Base-by-base conservation (phyloP, 805 yeast species). In the Candida sonorensis region DNA sequence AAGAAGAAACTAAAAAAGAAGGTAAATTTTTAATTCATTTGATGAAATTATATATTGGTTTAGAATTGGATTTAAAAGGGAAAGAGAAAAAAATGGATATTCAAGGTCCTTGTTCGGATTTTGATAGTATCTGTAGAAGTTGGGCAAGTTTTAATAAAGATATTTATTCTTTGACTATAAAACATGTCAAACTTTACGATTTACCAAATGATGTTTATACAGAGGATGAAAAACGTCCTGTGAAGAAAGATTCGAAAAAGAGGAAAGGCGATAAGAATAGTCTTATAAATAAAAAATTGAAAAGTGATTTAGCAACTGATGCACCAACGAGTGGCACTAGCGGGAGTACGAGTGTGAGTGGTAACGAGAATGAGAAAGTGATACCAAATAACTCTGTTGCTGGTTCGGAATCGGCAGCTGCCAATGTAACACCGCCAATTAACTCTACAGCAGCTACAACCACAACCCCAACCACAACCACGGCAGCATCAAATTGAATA, bases 41-140 rank as follows among this genome's bases (percentile, higher is more conserved):
- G 3, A 80, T 94, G 12, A 80, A 83, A 29, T 63, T 87, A 38
- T 92, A 73, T 57, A 75, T 92, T 47, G 98, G 97, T 1, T 59
- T 92, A 29, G 78, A 70, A 13, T 55, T 81, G 12, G 67, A 55
- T 39, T 61, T 60, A 23, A 66, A 70, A 31, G 75, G 72, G 16
- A 70, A 70, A 22, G 72, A 66, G 30, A 72, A 75, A 61, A 73
- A 77, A 46, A 68, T 88, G 45, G 95, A 87, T 54, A 80, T 90
- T 36, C 94, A 82, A 48, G 72, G 77, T 41, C 95, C 95, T 13
- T 88, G 97, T 53, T 71, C 84, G 14, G 97, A 92, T 39, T 92
- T 90, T 55, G 86, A 73, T 60, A 77, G 71, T 26, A 59, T 85
- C 7, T 85, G 97, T 57, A 77, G 84, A 42, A 69, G 75, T 21